Percentiles rank a stretch among this genome's conserved stretches.
Conservation (phyloP, 2,329 filamentous ascomycete species). For the Pseudogymnoascus verrucosus region DNA sequence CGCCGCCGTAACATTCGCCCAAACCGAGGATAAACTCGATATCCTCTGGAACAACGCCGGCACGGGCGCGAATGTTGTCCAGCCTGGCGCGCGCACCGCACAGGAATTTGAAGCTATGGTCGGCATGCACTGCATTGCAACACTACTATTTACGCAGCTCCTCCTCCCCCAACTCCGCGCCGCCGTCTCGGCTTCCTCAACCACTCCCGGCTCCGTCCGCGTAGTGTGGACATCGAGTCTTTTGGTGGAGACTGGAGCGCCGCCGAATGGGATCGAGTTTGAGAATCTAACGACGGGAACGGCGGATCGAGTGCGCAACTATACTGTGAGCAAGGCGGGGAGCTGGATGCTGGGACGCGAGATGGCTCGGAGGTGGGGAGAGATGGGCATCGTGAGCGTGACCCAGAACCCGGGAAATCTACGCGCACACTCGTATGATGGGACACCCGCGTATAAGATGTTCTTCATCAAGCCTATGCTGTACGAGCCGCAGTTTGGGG, state of each 20-base stretch:
- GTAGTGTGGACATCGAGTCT: slow-evolving; percentile 17
- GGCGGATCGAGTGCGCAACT: slow-evolving; percentile 12
- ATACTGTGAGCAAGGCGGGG: slow-evolving; percentile 17
- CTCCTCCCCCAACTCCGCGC: slow-evolving; percentile 35
- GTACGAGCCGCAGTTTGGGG: slow-evolving; percentile 17
- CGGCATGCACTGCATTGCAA: slow-evolving; percentile 15
- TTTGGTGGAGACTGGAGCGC: slow-evolving; percentile 13
- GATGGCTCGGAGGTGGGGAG: slow-evolving; percentile 7
- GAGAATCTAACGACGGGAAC: slow-evolving; percentile 10
- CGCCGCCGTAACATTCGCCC: slow-evolving; percentile 18
- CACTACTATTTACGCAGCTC: slow-evolving; percentile 17
- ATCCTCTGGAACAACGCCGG: slow-evolving; percentile 24
- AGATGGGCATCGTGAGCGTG: slow-evolving; percentile 14
- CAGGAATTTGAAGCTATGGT: slow-evolving; percentile 15
- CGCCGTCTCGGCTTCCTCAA: background rate
- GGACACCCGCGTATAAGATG: background rate
- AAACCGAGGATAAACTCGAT: slow-evolving; percentile 17
- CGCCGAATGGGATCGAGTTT: slow-evolving; percentile 13
- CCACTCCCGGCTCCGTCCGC: slow-evolving; percentile 12
- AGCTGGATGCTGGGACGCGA: slow-evolving; percentile 17
- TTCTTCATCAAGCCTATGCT: slow-evolving; percentile 11
- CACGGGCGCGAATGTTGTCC: slow-evolving; percentile 10
- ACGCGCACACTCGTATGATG: slow-evolving; percentile 12
- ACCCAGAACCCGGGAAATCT: slow-evolving; percentile 16
- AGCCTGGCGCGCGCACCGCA: background rate